Evolutionary conservation across 495 filamentous ascomycete genomes (phyloP).

Genomic region (Penicillium coffeae): DNA sequence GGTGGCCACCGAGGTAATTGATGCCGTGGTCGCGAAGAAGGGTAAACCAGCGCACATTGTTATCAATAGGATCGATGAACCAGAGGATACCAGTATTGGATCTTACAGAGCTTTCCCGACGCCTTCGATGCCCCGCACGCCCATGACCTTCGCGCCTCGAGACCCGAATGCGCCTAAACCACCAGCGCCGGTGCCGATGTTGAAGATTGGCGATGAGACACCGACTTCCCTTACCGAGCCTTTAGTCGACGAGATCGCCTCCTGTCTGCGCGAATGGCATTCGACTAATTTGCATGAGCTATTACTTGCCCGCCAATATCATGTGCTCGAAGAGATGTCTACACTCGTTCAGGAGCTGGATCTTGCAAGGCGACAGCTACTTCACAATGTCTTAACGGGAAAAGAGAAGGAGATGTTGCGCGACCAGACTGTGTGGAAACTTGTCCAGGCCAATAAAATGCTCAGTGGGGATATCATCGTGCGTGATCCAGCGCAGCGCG

Average conservation of each 20-base stretch:
- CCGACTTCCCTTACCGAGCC: slow-evolving; percentile 84
- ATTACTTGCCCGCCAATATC: slow-evolving; percentile 77
- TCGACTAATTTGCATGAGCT: slow-evolving; percentile 93
- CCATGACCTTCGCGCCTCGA: slow-evolving; percentile 33
- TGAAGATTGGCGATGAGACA: slow-evolving; percentile 96
- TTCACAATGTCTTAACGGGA: slow-evolving; percentile 86
- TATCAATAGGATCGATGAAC: slow-evolving; percentile 37
- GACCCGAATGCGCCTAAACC: slow-evolving; percentile 65
- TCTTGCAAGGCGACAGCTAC: slow-evolving; percentile 76
- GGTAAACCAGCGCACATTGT: slow-evolving; percentile 41
- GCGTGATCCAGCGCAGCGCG: slow-evolving; percentile 75
- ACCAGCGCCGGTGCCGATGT: slow-evolving; percentile 89
- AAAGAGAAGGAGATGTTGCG: slow-evolving; percentile 73
- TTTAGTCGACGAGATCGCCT: slow-evolving; percentile 94
- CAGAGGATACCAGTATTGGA: slow-evolving; percentile 28
- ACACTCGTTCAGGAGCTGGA: slow-evolving; percentile 75
- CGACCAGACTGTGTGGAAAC: slow-evolving; percentile 88
- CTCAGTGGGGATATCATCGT: slow-evolving; percentile 91
- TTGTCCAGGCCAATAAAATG: slow-evolving; percentile 90
- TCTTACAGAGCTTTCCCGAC: slow-evolving; percentile 28
- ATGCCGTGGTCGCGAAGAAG: slow-evolving; percentile 40
- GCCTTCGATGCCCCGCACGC: slow-evolving; percentile 34
- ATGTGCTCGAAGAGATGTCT: slow-evolving; percentile 74
- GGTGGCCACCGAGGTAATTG: slow-evolving; percentile 28
- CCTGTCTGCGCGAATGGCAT: slow-evolving; percentile 95